These are phyloP conservation scores for Claviceps maximensis DNA, from an alignment of 2,329 filamentous ascomycete species.

Conservation along the genomic window DNA sequence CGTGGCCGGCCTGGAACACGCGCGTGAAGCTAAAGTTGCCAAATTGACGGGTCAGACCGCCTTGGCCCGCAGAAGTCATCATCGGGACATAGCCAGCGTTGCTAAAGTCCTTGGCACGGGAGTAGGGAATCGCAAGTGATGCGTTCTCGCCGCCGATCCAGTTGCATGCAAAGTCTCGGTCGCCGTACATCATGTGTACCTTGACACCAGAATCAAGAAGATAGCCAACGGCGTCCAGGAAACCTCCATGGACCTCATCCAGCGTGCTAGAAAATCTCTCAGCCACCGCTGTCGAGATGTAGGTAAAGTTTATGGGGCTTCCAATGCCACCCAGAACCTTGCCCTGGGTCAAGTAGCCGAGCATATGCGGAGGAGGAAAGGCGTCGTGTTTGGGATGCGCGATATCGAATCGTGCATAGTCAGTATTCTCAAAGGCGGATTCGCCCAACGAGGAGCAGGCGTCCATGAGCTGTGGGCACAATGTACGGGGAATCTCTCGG, in stretches of 20 bases:
- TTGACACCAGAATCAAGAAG: slow-evolving; percentile 50
- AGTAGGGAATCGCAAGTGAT: slow-evolving; percentile 47
- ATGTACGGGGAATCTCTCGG: slow-evolving; percentile 15
- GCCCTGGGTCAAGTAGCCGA: slow-evolving; percentile 47
- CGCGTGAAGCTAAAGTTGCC: slow-evolving; percentile 58
- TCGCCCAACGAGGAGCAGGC: slow-evolving; percentile 39
- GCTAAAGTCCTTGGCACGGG: slow-evolving; percentile 31
- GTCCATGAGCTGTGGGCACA: slow-evolving; percentile 34
- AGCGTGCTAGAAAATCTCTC: slow-evolving; percentile 48
- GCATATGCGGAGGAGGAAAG: slow-evolving; percentile 49
- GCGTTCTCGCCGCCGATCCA: slow-evolving; percentile 59
- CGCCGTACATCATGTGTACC: slow-evolving; percentile 58
- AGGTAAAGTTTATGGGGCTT: slow-evolving; percentile 44
- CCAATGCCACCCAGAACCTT: slow-evolving; percentile 45
- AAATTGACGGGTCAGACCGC: slow-evolving; percentile 59
- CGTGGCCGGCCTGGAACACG: slow-evolving; percentile 52
- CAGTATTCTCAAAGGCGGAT: slow-evolving; percentile 37
- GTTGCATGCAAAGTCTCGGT: slow-evolving; percentile 48
- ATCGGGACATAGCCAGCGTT: slow-evolving; percentile 59
- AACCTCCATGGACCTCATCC: slow-evolving; percentile 39
- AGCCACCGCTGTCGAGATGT: slow-evolving; percentile 27
- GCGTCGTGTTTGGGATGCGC: slow-evolving; percentile 41
- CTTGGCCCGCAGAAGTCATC: slow-evolving; percentile 47
- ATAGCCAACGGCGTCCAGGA: slow-evolving; percentile 39
- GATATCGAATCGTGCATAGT: slow-evolving; percentile 47